Conservation (phyloP, 2,329 filamentous ascomycete species). For the Orbilia blumenaviensis region DNA sequence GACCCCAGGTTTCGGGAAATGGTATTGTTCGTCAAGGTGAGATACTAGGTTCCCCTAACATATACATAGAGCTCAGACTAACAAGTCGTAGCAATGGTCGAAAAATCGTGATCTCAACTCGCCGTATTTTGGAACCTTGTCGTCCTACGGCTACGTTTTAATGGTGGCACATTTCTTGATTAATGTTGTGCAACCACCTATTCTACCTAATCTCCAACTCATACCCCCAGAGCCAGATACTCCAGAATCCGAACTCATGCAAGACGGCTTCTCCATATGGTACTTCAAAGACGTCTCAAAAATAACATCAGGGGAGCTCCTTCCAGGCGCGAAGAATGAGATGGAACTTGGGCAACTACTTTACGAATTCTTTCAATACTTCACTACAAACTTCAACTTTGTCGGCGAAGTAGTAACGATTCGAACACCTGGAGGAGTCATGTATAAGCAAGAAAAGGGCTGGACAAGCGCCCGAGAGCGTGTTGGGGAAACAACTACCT, state of each 20-base stretch:
- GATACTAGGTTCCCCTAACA: not conserved
- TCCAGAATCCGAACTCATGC: slow-evolving; percentile 58
- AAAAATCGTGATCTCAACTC: slow-evolving; percentile 86
- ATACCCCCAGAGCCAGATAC: slow-evolving; percentile 60
- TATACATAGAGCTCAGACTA: not conserved
- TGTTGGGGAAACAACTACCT: slow-evolving; percentile 54
- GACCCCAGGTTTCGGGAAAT: slow-evolving; percentile 80
- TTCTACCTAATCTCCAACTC: slow-evolving; percentile 82
- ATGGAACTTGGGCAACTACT: slow-evolving; percentile 77
- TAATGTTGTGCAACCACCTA: slow-evolving; percentile 80
- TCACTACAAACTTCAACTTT: slow-evolving; percentile 81
- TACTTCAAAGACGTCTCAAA: slow-evolving; percentile 77
- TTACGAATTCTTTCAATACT: slow-evolving; percentile 88
- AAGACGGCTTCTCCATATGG: slow-evolving; percentile 73
- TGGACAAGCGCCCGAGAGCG: slow-evolving; percentile 83
- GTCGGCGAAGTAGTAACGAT: slow-evolving; percentile 80
- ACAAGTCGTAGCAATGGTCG: slow-evolving; percentile 73
- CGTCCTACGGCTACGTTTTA: slow-evolving; percentile 83
- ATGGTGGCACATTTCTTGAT: slow-evolving; percentile 93
- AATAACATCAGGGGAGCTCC: slow-evolving; percentile 63
- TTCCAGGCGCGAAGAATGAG: slow-evolving; percentile 66
- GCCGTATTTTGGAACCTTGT: slow-evolving; percentile 83
- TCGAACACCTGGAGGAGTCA: slow-evolving; percentile 73
- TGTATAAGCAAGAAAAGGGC: slow-evolving; percentile 79
- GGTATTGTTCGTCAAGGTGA: slow-evolving; percentile 81